These are phyloP conservation scores for Phaseolus coccineus DNA, from an alignment of 331 rosid genomes.

Conservation along the genomic window DNA sequence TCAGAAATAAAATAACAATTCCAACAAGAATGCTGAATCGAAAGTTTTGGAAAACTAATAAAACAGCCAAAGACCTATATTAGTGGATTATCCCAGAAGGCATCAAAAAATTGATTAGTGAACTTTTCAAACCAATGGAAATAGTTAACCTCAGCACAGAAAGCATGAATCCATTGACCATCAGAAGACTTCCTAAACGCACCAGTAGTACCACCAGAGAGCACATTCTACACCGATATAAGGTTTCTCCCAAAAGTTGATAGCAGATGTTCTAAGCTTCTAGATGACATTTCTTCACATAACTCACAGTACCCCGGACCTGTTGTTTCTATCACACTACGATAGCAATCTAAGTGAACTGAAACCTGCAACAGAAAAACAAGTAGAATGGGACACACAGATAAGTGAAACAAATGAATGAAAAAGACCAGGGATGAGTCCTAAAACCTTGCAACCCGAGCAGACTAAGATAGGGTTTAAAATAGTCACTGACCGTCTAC, in stretches of 20 bases:
- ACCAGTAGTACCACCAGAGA: conserved; percentile 89
- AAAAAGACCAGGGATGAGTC: conserved; percentile 26
- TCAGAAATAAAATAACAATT: too few species aligned
- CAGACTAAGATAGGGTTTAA: conserved; percentile 88
- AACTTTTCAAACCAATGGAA: background rate
- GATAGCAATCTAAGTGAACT: conserved; percentile 95
- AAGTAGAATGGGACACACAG: conserved; percentile 23
- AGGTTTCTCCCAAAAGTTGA: conserved; percentile 88
- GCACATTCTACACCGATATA: conserved; percentile 82
- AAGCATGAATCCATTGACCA: conserved; percentile 99
- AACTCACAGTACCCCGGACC: conserved; percentile 99
- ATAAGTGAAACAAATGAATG: conserved; percentile 17
- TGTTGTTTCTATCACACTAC: conserved; percentile 72
- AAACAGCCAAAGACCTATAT: too few species aligned
- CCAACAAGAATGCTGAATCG: too few species aligned
- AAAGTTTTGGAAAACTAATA: too few species aligned
- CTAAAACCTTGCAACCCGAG: conserved; percentile 88
- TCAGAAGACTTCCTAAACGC: conserved; percentile 91
- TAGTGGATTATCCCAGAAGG: too few species aligned
- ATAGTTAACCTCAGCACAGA: conserved; percentile 87
- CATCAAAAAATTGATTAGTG: too few species aligned
- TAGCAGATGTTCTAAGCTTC: conserved; percentile 60
- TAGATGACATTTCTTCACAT: conserved; percentile 75
- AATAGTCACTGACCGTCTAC: conserved; percentile 82
- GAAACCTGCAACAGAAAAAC: conserved; percentile 69